phyloP scores from a whole-genome alignment of 352 stramenopile genomes.

The Pythium rhizo-oryzae region DNA sequence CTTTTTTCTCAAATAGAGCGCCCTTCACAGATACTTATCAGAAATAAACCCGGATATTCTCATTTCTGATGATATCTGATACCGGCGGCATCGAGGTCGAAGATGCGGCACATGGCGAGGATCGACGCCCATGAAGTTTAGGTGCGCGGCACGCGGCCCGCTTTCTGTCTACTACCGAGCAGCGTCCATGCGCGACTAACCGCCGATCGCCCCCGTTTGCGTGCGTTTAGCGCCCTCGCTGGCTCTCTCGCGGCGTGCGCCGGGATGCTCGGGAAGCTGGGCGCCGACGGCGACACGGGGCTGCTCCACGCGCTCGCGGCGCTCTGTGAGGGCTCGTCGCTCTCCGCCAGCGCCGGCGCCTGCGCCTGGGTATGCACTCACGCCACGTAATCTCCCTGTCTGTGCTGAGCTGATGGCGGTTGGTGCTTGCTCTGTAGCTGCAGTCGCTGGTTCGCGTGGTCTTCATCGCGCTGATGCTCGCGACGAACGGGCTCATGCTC shows the following conservation, averaged over 20 bases:
- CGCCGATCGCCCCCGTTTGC: not conserved
- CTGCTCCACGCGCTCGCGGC: slow-evolving; percentile 26
- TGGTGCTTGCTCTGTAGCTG: slow-evolving; percentile 20
- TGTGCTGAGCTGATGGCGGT: not conserved
- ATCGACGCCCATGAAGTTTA: slow-evolving; percentile 36
- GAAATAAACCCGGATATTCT: not conserved
- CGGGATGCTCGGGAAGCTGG: slow-evolving; percentile 65
- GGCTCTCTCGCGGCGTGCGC: slow-evolving; percentile 55
- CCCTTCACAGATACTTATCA: not conserved
- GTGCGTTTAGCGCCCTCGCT: slow-evolving; percentile 46
- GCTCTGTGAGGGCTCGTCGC: slow-evolving; percentile 20
- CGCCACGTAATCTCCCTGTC: not conserved
- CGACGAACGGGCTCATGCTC: slow-evolving; percentile 76
- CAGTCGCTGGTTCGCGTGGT: slow-evolving; percentile 40
- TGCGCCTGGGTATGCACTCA: slow-evolving; percentile 13
- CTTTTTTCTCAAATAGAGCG: not conserved
- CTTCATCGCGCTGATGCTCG: slow-evolving; percentile 74
- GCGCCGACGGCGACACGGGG: slow-evolving; percentile 39
- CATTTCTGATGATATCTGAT: not conserved
- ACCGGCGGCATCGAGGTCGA: too few species aligned
- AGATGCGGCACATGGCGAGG: too few species aligned
- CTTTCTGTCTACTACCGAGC: not conserved
- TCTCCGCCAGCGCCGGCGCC: not conserved
- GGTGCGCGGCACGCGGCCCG: slow-evolving; percentile 5
- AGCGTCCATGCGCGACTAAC: too few species aligned